Base-by-base conservation (phyloP, 2,329 filamentous ascomycete genomes). In the Paecilomyces sp. region DNA sequence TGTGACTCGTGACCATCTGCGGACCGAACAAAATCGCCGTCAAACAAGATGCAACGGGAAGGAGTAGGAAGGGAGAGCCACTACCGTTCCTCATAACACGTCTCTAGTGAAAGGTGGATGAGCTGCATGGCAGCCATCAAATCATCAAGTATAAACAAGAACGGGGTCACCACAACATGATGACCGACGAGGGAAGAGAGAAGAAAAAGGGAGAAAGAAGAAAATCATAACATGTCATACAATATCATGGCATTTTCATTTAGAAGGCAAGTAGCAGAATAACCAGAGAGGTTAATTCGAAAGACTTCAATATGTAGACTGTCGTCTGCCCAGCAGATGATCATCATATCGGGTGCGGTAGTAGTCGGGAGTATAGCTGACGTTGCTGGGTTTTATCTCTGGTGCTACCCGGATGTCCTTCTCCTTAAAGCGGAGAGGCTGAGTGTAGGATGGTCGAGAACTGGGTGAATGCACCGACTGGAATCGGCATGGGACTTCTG, bases 331-430 rank as follows among this genome's bases (percentile, higher is more conserved):
- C 7, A 63, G n/a, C 52, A 8, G 64, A n/a, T 65, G 62, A 8
- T 65, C 59, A 7, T 66, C 65, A 58, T 65, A 65, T 33, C 66
- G 62, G 30, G 66, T 57, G 24, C 62, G 64, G 31, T 63, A 34
- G 52, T 64, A 64, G 62, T 62, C 67, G 41, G 52, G 64, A 59
- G 30, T 61, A 50, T 62, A 60, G 34, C 25, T 62, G 47, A 65
- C 59, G 47, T 71, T 66, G 22, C 66, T 67, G 3, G 67, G 65
- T 15, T 64, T 60, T 34, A 72, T 65, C 28, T 70, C 65, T 8
- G 68, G 67, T n/a, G 65, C 60, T 57, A 68, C 71, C 54, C 65
- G 71, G 36, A 68, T n/a, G 13, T 74, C 70, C 25, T 67, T 66
- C 11, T 66, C 63, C n/a, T 66, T 67, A 15, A 61, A 52, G 15